Evolutionary conservation across 768 basidiomycete genomes (phyloP).

Genomic region (Glaciozyma antarctica): DNA sequence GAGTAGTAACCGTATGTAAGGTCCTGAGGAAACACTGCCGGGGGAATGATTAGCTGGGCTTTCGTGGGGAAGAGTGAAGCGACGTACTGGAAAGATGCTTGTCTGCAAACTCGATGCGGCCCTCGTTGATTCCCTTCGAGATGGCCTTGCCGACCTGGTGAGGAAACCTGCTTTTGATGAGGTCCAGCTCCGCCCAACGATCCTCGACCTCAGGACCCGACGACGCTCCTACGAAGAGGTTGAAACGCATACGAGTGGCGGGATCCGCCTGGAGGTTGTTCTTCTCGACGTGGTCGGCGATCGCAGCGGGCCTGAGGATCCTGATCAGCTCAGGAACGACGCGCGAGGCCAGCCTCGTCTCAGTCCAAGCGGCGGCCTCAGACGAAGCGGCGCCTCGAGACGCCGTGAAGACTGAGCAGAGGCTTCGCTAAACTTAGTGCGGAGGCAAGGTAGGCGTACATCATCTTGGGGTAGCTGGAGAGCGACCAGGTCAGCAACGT

Average conservation of each 20-base stretch:
- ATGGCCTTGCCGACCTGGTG: constrained; percentile 37
- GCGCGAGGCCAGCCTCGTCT: no score
- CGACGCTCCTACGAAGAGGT: constrained; percentile 28
- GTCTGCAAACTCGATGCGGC: constrained; percentile 34
- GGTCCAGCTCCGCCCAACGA: constrained; percentile 24
- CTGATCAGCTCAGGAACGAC: no score
- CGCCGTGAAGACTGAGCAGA: no score
- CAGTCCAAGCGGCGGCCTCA: no score
- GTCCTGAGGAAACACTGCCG: constrained; percentile 13
- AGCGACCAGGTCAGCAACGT: neutral
- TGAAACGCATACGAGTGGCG: constrained; percentile 32
- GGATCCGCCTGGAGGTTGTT: constrained; percentile 33
- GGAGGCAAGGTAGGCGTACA: no score
- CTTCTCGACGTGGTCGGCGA: constrained; percentile 35
- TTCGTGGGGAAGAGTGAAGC: neutral
- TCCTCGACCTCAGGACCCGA: constrained; percentile 34
- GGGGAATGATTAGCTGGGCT: neutral
- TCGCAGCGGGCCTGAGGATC: constrained; percentile 30
- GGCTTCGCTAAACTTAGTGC: no score
- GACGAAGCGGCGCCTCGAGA: no score
- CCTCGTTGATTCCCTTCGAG: constrained; percentile 35
- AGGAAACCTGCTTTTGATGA: constrained; percentile 33
- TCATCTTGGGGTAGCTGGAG: constrained; percentile 10
- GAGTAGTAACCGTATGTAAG: constrained; percentile 34
- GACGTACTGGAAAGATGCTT: neutral